Percentiles rank a stretch among this genome's conserved stretches.
Evolutionary conservation across 345 rosid species (phyloP).

Genomic region (Trapa bicornis): DNA sequence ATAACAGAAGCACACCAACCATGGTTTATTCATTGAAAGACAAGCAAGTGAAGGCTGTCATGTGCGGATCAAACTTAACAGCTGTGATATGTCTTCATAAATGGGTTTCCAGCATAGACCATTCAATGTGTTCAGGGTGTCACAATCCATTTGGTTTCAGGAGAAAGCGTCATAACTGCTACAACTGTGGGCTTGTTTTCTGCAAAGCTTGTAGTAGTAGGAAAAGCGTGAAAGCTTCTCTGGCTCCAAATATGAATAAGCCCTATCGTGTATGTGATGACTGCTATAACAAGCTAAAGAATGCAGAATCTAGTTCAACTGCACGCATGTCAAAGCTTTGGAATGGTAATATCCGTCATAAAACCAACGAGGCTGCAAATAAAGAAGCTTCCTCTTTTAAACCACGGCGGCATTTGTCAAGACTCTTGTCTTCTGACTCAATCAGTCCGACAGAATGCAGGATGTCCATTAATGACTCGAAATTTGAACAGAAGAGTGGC

Average conservation of each 20-base stretch:
- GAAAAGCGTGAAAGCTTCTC: constrained; percentile 67
- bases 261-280: constrained; percentile 85
- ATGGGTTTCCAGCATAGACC: constrained; percentile 55
- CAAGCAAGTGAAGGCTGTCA: constrained; percentile 59
- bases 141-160: constrained; percentile 67
- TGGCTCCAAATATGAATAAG: constrained; percentile 73
- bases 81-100: constrained; percentile 67
- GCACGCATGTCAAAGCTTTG: constrained; percentile 24
- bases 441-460: constrained; percentile 28
- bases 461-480: constrained; percentile 21
- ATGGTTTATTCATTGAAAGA: constrained; percentile 50
- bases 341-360: constrained; percentile 24
- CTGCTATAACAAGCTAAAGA: constrained; percentile 59
- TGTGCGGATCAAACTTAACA: constrained; percentile 70
- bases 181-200: constrained; percentile 80
- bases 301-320: constrained; percentile 28
- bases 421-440: constrained; percentile 44
- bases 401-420: constrained; percentile 21
- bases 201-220: constrained; percentile 75
- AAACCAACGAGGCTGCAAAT: constrained; percentile 22
- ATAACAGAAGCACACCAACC: constrained; percentile 44
- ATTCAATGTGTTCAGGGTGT: constrained; percentile 70
- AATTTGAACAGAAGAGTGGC: constrained; percentile 21
- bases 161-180: constrained; percentile 94
- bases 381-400: constrained; percentile 27